Evolutionary conservation across 176 grass and related monocot species (phyloP).

Genomic region (Hyparrhenia diplandra): DNA sequence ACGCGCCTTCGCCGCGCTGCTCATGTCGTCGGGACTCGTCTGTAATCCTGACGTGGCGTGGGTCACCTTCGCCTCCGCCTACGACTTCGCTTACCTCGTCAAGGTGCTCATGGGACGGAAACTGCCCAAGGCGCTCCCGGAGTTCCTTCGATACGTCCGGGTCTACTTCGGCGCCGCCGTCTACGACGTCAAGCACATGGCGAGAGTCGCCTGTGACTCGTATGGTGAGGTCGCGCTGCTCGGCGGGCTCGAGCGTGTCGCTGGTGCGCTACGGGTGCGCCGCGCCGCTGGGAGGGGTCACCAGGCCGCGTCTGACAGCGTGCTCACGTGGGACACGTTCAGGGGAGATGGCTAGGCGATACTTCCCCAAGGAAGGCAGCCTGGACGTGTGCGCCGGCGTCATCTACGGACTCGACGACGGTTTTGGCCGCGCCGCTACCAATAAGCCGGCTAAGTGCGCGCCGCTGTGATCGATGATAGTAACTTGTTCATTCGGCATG

Average conservation of each 20-base stretch:
- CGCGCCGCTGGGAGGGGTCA: slow-evolving; percentile 55
- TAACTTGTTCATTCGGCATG: too few species aligned
- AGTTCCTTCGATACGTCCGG: slow-evolving; percentile 42
- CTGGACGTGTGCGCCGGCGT: not conserved
- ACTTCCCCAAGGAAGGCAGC: slow-evolving; percentile 36
- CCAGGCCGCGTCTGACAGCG: slow-evolving; percentile 78
- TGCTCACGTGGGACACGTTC: slow-evolving; percentile 80
- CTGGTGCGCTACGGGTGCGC: slow-evolving; percentile 36
- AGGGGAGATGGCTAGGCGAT: slow-evolving; percentile 41
- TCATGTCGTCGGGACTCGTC: too few species aligned
- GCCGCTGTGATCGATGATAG: too few species aligned
- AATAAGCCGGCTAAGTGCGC: not conserved
- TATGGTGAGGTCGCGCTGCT: slow-evolving; percentile 13
- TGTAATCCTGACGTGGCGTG: too few species aligned
- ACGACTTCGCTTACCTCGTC: too few species aligned
- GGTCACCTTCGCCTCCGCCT: too few species aligned
- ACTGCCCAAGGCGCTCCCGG: slow-evolving; percentile 32
- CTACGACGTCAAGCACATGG: slow-evolving; percentile 79
- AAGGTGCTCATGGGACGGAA: slow-evolving; percentile 33
- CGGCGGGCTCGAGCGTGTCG: slow-evolving; percentile 63
- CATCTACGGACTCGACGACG: slow-evolving; percentile 5
- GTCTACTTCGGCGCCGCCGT: slow-evolving; percentile 64
- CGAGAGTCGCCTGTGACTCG: not conserved
- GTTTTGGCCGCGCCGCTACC: not conserved
- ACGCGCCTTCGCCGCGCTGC: too few species aligned